phyloP scores from a whole-genome alignment of 2,329 filamentous ascomycete species.

The Aspergillus jensenii region DNA sequence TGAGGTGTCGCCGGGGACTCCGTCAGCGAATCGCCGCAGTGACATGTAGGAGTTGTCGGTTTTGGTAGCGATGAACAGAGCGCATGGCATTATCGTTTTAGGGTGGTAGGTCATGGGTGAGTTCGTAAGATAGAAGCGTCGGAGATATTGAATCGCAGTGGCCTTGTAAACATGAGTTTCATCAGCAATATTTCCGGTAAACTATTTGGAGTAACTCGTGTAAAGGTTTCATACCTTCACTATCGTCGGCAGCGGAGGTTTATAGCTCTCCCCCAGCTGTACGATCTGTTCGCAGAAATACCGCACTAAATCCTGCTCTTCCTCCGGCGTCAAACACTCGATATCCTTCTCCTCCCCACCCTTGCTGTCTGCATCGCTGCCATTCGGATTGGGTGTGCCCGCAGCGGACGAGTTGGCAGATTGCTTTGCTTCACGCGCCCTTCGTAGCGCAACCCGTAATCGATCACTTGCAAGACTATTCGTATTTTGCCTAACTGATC shows the following conservation, averaged over 20 bases:
- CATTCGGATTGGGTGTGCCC: slow-evolving; percentile 31
- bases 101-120: slow-evolving; percentile 96
- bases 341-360: slow-evolving; percentile 48
- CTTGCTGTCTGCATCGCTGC: slow-evolving; percentile 34
- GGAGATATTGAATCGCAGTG: slow-evolving; percentile 85
- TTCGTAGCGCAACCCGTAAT: slow-evolving; percentile 57
- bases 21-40: slow-evolving; percentile 65
- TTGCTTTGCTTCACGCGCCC: slow-evolving; percentile 40
- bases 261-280: slow-evolving; percentile 59
- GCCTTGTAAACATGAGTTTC: slow-evolving; percentile 46
- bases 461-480: slow-evolving; percentile 75
- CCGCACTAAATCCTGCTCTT: slow-evolving; percentile 78
- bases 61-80: slow-evolving; percentile 90
- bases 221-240: slow-evolving; percentile 53
- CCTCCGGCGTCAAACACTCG: slow-evolving; percentile 78
- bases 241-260: slow-evolving; percentile 55
- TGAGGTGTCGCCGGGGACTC: slow-evolving; percentile 68
- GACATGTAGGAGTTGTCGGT: slow-evolving; percentile 80
- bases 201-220: background rate
- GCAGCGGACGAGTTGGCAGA: slow-evolving; percentile 33
- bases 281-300: slow-evolving; percentile 69
- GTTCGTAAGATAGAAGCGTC: slow-evolving; percentile 93
- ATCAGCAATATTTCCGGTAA: background rate
- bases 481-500: slow-evolving; percentile 71
- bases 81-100: slow-evolving; percentile 82